These are phyloP conservation scores for Tritrichomonas musculus DNA, from an alignment of 208 protist species.

Conservation along the genomic window DNA sequence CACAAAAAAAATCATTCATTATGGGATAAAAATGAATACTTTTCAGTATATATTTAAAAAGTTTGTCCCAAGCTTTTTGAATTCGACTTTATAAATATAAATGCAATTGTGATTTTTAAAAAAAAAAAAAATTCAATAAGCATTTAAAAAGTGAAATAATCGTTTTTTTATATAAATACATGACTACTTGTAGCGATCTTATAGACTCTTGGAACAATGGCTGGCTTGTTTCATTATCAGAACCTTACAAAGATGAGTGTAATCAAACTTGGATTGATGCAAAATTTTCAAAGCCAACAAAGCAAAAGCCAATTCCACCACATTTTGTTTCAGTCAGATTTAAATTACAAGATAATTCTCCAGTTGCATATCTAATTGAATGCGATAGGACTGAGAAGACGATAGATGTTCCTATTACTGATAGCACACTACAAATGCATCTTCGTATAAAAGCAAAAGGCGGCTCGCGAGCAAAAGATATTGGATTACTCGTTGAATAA, in stretches of 20 bases:
- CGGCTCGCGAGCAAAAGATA: background rate
- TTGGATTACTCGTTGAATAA: background rate
- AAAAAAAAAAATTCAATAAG: no score
- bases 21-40: no score
- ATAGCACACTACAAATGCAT: conserved; percentile 17
- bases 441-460: conserved; percentile 12
- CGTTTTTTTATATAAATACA: background rate
- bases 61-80: no score
- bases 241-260: conserved; percentile 25
- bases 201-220: conserved; percentile 25
- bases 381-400: conserved; percentile 19
- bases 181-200: background rate
- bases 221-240: background rate
- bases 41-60: no score
- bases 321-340: conserved; percentile 23
- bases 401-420: background rate
- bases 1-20: no score
- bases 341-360: background rate
- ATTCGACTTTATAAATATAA: no score
- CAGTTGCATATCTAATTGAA: conserved; percentile 21
- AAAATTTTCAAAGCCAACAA: conserved; percentile 30
- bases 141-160: background rate
- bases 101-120: no score
- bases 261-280: background rate
- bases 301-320: conserved; percentile 19